Base-by-base conservation (phyloP, 2,329 filamentous ascomycete genomes). In the Hypoxylon sp. region DNA sequence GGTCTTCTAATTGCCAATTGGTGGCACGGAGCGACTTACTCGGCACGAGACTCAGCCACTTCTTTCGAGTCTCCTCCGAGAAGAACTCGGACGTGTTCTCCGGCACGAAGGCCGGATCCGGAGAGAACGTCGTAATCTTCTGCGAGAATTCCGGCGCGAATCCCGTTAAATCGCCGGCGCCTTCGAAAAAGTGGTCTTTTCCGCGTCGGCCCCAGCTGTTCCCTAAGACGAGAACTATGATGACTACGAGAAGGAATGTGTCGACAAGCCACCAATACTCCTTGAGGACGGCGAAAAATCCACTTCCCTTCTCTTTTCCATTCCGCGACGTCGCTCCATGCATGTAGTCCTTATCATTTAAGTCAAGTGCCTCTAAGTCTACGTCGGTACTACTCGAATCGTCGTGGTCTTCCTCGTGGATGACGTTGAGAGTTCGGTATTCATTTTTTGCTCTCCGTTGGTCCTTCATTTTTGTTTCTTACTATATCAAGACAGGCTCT, bases 21-120 rank as follows among this genome's bases (percentile, higher is more conserved):
- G 3, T 43, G 21, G 36, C 1, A 48, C 19, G 14, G 5, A 10
- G 14, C 2, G 10, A 72, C 75, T 61, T 73, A 80, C 78, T 78
- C 13, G 81, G 81, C 7, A 83, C 78, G 4, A 82, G 74, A 36
- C 72, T 68, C 2, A 82, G 70, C 81, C 81, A 83, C 52, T 77
- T 79, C 41, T 77, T 36, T 46, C 68, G 67, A 1, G 76, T 75
- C 38, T 74, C 69, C 2, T 77, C 72, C 4, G 76, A 77, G 61
- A 82, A 82, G 72, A 83, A 81, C 30, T 80, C 75, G 10, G 79
- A 78, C 4, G 77, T 76, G 57, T 82, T 79, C 59, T 80, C 77
- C 7, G 81, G 81, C 14, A 79, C 70, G 63, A 79, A 83, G 2
- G 63, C 66, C 4, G 76, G 76, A 30, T 81, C 80, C 5, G 79